Evolutionary conservation across 345 rosid species (phyloP).

Genomic region (Acer negundo): DNA sequence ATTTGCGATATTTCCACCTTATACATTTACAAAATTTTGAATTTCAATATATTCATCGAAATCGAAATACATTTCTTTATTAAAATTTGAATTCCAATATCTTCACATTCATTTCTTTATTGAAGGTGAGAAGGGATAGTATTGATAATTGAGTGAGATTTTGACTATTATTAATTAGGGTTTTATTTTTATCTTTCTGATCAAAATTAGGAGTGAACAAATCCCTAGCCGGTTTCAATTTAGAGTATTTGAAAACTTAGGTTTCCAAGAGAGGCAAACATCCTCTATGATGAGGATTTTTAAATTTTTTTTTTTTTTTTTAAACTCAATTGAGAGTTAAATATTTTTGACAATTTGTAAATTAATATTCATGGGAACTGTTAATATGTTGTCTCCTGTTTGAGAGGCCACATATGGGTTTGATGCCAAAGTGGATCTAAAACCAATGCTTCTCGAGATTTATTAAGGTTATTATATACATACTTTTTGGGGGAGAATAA

Average conservation of each 20-base stretch:
- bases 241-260: background rate
- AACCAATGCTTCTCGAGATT: conserved; percentile 9
- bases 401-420: background rate
- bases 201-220: conserved; percentile 11
- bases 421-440: conserved; percentile 14
- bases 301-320: background rate
- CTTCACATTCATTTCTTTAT: too few species aligned
- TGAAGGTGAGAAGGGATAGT: background rate
- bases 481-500: background rate
- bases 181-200: background rate
- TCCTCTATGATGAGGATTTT: conserved; percentile 31
- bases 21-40: too few species aligned
- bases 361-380: conserved; percentile 19
- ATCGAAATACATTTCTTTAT: too few species aligned
- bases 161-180: background rate
- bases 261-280: conserved; percentile 42
- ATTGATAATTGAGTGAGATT: background rate
- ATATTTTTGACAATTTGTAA: background rate
- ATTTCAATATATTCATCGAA: too few species aligned
- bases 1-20: too few species aligned
- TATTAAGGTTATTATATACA: background rate
- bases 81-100: too few species aligned
- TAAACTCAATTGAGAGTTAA: conserved; percentile 8
- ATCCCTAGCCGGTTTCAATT: background rate
- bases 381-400: conserved; percentile 8